Evolutionary conservation across 345 rosid genomes (phyloP).

Genomic region (Kernera saxatilis): DNA sequence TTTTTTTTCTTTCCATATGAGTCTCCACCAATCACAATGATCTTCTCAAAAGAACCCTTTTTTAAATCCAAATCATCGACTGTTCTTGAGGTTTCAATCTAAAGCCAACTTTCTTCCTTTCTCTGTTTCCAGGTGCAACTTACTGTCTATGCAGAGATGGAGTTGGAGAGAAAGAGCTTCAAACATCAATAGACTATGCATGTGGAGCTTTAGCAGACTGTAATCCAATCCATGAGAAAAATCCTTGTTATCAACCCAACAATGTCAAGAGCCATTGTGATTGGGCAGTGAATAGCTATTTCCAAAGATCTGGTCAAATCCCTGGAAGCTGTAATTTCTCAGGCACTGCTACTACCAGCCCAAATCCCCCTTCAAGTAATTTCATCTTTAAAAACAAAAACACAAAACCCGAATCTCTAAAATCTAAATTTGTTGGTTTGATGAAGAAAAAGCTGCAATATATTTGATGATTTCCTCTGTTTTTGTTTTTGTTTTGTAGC

Average conservation of each 20-base stretch:
- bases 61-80: neutral
- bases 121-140: constrained; percentile 41
- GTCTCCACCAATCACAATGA: neutral
- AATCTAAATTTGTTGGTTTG: neutral
- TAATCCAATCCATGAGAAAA: constrained; percentile 48
- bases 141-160: constrained; percentile 88
- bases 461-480: neutral
- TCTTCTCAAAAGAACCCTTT: constrained; percentile 7
- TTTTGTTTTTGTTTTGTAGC: constrained; percentile 31
- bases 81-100: neutral
- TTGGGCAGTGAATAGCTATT: constrained; percentile 86
- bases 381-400: neutral
- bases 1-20: neutral
- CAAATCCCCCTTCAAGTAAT: constrained; percentile 44
- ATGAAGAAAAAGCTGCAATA: neutral
- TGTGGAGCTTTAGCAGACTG: constrained; percentile 84
- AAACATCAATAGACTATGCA: constrained; percentile 82
- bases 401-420: neutral
- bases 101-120: neutral
- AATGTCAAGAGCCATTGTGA: constrained; percentile 70
- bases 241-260: constrained; percentile 75
- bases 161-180: constrained; percentile 43
- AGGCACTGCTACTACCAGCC: constrained; percentile 45
- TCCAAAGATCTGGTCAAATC: constrained; percentile 56
- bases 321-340: constrained; percentile 70